Base-by-base conservation (phyloP, 768 basidiomycete genomes). In the Leccinum uliginosum region DNA sequence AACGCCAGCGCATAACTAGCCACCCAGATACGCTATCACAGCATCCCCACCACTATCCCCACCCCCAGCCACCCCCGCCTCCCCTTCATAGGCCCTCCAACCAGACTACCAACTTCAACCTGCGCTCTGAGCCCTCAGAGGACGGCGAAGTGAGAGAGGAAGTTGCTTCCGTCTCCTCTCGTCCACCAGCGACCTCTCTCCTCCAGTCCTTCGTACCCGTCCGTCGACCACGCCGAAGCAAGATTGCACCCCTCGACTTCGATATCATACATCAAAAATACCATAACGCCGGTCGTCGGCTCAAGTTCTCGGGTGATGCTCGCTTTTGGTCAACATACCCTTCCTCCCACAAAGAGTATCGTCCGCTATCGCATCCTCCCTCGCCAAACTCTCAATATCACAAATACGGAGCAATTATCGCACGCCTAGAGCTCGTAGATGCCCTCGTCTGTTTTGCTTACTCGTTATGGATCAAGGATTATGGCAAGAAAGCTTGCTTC, bases 381-480 rank as follows among this genome's bases (percentile, higher is more conserved):
- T 76, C 80, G 6, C 78, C 81, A 11, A 80, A 80, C 59, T 89
- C 89, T 0, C 73, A 80, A 35, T 92, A 92, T 69, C 85, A 90
- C 70, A 87, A 85, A 67, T 79, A 83, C 60, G 89, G 87, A 19
- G 83, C 84, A 21, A 73, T 89, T 60, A 86, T 92, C 65, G 87
- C 88, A 27, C 81, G 88, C 24, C 78, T 92, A 19, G 91, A 92
- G 68, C 84, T 89, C 48, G 73, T 91, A 40, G 90, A 93, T 71
- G 87, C 91, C 44, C 80, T 93, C 55, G 76, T 93, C 44, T 88
- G 87, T 73, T 93, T 93, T 73, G 83, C 87, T 4, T 94, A 91
- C 67, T 81, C 88, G 5, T 78, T 90, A 62, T 94, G 91, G 91
- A 84, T 82, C 71, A 85, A 80, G 65, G 89, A 91, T 59, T 83